Base-by-base conservation (phyloP, 108 stramenopile genomes). In the Skeletonema marinoi region DNA sequence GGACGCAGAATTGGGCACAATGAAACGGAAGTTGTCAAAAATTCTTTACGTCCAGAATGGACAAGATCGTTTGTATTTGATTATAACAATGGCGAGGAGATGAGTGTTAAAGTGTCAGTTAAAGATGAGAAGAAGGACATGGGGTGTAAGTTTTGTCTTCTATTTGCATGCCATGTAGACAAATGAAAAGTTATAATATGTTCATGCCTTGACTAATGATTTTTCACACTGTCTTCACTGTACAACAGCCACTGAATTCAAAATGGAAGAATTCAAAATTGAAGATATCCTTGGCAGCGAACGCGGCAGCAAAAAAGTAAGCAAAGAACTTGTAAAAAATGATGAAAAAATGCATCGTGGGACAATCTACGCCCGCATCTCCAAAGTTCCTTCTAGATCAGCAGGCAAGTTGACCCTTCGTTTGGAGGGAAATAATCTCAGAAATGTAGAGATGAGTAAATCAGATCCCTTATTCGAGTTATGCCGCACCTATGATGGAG, bases 381-480 rank as follows among this genome's bases (percentile, higher is more conserved):
- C 87, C 65, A 76, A 82, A 51, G 44, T 56, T 10, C 30, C 73
- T 3, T 31, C 65, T 4, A 38, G 9, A 32, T 67, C 72, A 3
- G 66, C 75, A 1, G 81, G 81, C 2, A 51, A 64, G 13, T 70
- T 82, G 6, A 66, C 65, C 25, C 54, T 82, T 16, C 32, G 60
- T 17, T 17, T n/a, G n/a, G n/a, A n/a, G n/a, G 93, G 71, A 63
- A 65, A 11, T 92, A 89, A 35, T 60, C 67, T 58, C 88, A 92
- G n/a, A n/a, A n/a, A n/a, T n/a, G n/a, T n/a, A n/a, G n/a, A n/a
- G n/a, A n/a, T n/a, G 17, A 78, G 93, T 42, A 90, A 89, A 66
- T 92, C 84, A 16, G 94, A 96, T 87, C 94, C 94, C n/a, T 96
- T 96, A 35, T 89, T 85, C 38, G 89, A 89, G 46, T 16, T 92